A percentile compares a stretch with the other conserved stretches of the same genome.
Evolutionary conservation across 352 stramenopile species (phyloP).

Genomic region (Phytophthora chlamydospora): DNA sequence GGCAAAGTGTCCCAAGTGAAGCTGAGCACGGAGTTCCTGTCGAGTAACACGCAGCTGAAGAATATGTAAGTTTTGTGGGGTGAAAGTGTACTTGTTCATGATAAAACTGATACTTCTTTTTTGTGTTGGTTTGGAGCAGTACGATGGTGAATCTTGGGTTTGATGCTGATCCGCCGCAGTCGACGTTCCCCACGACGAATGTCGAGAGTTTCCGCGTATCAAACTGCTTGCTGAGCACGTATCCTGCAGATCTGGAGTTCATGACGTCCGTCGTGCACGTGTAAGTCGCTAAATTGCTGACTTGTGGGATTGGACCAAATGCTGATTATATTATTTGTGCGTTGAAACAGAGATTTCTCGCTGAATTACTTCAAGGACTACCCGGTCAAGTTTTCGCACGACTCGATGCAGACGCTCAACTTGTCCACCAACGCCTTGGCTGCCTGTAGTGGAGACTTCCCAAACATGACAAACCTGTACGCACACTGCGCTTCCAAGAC

Average conservation of each 20-base stretch:
- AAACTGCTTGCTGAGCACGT: conserved; percentile 61
- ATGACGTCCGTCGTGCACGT: conserved; percentile 58
- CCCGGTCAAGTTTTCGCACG: conserved; percentile 55
- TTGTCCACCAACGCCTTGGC: conserved; percentile 61
- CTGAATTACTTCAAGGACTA: conserved; percentile 66
- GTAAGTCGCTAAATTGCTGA: conserved; percentile 32
- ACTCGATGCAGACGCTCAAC: conserved; percentile 51
- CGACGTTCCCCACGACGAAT: conserved; percentile 56
- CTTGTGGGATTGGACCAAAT: background rate
- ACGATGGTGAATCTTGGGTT: conserved; percentile 63
- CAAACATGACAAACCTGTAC: conserved; percentile 58
- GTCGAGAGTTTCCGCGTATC: conserved; percentile 52
- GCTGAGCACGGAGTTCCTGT: conserved; percentile 41
- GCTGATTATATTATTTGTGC: background rate
- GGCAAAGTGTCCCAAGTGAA: conserved; percentile 52
- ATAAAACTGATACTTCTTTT: conserved; percentile 5
- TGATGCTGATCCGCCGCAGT: conserved; percentile 41
- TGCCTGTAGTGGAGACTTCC: conserved; percentile 53
- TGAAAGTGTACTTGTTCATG: background rate
- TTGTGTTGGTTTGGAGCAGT: conserved; percentile 26
- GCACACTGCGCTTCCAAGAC: conserved; percentile 1
- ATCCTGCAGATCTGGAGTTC: conserved; percentile 55
- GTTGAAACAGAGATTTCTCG: conserved; percentile 51
- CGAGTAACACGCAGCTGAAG: conserved; percentile 39
- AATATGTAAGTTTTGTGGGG: conserved; percentile 41